Evolutionary conservation across 148 eudicot genomes (phyloP), one percentile per base, ranked within the genome.

Genomic region (Vaccinium corymbosum): DNA sequence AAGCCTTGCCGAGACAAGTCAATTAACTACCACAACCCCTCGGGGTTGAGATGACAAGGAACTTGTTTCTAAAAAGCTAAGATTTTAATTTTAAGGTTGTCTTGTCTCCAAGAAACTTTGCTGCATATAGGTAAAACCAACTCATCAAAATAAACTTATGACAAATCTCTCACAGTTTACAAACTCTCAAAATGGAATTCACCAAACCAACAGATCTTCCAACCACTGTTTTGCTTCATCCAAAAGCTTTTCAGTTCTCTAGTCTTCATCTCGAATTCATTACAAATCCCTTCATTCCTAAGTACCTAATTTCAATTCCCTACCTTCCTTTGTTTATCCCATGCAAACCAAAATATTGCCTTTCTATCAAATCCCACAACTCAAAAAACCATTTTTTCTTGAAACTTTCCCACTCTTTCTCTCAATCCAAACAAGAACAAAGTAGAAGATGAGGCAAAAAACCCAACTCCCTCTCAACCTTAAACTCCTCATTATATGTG

Each of bases 361-460:
- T 38, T 59, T 10, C 77, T 15, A 9, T 49, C 17, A 7, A 52
- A 22, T 1, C 25, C 49, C 17, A 12, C 11, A 5, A 46, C 71
- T 51, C 71, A 6, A 7, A 42, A 53, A 10, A 27, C 35, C 12
- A 9, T 2, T 66, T 12, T 61, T 66, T 17, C 52, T 35, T 20
- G 4, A n/a, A 14, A 27, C 17, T 49, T 70, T 62, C 83, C 35
- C 50, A n/a, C 80, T 59, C 57, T 73, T 32, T 61, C 81, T 46
- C 76, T 27, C 38, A 22, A 20, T 22, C 78, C 56, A 76, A 76
- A 19, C 51, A 75, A 61, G 61, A 61, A 75, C 13, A 22, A 53
- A 12, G 46, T n/a, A 80, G 13, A 89, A 80, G 11, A 91, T 89
- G 93, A 91, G 93, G 87, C 81, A 82, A 3, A 89, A 84, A 85